phyloP scores from a whole-genome alignment of 805 yeast genomes.

The Blastobotrys peoriensis region DNA sequence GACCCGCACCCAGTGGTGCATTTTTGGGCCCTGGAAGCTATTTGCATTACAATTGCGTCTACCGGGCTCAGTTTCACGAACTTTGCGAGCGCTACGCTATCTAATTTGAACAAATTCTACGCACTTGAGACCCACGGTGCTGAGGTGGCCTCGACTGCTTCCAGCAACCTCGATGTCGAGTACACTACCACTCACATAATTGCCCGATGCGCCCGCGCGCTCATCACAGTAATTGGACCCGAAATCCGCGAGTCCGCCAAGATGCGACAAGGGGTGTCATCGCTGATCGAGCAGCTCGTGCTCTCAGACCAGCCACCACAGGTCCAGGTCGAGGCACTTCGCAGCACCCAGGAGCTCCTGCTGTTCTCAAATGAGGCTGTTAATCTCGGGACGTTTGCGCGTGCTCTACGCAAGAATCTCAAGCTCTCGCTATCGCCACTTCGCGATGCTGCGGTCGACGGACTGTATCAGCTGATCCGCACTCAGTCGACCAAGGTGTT shows the following conservation, averaged over 20 bases:
- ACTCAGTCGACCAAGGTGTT: constrained; percentile 45
- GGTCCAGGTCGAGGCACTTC: constrained; percentile 33
- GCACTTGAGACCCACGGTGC: constrained; percentile 46
- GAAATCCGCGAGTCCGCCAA: constrained; percentile 30
- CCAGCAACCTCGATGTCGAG: constrained; percentile 46
- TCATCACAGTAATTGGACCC: constrained; percentile 57
- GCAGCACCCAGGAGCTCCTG: constrained; percentile 40
- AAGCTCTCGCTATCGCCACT: constrained; percentile 17
- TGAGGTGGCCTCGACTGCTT: constrained; percentile 37
- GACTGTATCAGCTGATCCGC: constrained; percentile 55
- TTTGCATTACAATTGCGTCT: constrained; percentile 50
- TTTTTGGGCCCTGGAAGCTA: constrained; percentile 59
- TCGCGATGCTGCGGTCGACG: constrained; percentile 42
- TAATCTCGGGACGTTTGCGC: constrained; percentile 26
- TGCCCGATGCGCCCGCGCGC: constrained; percentile 38
- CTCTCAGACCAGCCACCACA: constrained; percentile 28
- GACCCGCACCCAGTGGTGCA: constrained; percentile 89
- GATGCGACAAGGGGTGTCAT: constrained; percentile 20
- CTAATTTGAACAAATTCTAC: constrained; percentile 35
- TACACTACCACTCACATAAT: constrained; percentile 38
- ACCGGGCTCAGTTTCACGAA: constrained; percentile 42
- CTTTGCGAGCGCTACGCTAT: constrained; percentile 41
- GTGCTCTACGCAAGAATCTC: constrained; percentile 16
- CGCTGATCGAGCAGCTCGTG: constrained; percentile 32
- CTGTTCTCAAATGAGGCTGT: constrained; percentile 41